Evolutionary conservation across 2,329 filamentous ascomycete species (phyloP), one percentile per base, ranked within the genome.

Genomic region (Zymoseptoria tritici): DNA sequence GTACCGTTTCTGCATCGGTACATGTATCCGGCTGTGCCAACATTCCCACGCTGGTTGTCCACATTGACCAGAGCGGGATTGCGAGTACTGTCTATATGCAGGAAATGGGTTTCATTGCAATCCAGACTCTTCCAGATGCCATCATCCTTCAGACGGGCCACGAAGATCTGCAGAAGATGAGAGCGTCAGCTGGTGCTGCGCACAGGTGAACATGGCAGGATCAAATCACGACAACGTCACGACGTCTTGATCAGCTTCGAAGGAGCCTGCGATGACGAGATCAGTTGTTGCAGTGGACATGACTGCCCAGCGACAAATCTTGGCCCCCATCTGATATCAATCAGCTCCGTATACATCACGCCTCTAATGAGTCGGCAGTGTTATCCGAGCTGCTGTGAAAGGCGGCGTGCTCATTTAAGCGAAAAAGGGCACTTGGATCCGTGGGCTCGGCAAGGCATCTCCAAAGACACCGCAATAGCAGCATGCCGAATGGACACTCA

Each of bases 51-150:
- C n/a, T n/a, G n/a, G n/a, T n/a, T n/a, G n/a, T 84, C 13, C 71
- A 76, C 65, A 76, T 87, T 2, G 84, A 83, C 16, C 72, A 75
- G 1, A 59, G 74, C 0, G 80, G 79, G 5, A 77, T 83, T 20
- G 70, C 75, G 1, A 81, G 81, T 5, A 69, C 77, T 3, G 78
- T 76, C 3, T 76, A 83, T 60, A 77, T 83, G 49, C 75, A 75
- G 50, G 80, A 83, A 55, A 79, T 84, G 71, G 71, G 78, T 1
- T 79, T 84, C 66, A 80, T 79, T 1, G 78, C 79, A 4, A 72
- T 71, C 1, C 78, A 80, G 31, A 70, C 77, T 0, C 73, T 80
- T 0, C 72, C 73, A 0, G 76, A 75, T 1, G 71, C 73, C 21
- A 75, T 73, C 66, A 50, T 81, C n/a, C 62, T 81, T 3, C 76